Conservation (phyloP, 176 grass and related monocot genomes). For the Pontederia crassipes region DNA sequence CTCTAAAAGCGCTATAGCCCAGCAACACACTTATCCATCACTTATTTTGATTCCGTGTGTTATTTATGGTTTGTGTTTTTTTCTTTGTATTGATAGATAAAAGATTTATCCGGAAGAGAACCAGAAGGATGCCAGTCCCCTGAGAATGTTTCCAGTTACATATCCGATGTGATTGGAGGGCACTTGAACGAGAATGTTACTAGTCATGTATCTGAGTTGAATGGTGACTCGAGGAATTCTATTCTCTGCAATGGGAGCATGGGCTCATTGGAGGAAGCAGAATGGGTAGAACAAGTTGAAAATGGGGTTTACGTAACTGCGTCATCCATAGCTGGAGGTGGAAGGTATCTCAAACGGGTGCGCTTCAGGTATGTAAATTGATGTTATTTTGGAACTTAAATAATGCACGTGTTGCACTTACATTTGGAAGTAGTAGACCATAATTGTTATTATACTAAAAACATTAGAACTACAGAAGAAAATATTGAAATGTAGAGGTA, state of each 20-base stretch:
- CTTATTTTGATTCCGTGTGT: not conserved
- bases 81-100: conserved; percentile 33
- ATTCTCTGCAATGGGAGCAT: conserved; percentile 22
- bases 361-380: conserved; percentile 64
- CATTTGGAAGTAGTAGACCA: too few species aligned
- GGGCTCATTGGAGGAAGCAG: conserved; percentile 16
- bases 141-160: not conserved
- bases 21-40: too few species aligned
- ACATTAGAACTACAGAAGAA: too few species aligned
- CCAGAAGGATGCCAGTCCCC: conserved; percentile 15
- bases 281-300: conserved; percentile 64
- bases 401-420: too few species aligned
- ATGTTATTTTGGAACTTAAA: too few species aligned
- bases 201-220: conserved; percentile 27
- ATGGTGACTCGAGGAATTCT: conserved; percentile 7
- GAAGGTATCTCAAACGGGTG: conserved; percentile 42
- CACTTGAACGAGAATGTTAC: too few species aligned
- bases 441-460: too few species aligned
- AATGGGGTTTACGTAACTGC: conserved; percentile 54
- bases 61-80: not conserved
- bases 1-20: too few species aligned
- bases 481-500: too few species aligned
- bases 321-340: conserved; percentile 29
- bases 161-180: too few species aligned
- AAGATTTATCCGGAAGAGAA: conserved; percentile 35